Evolutionary conservation across 306 rosid species (phyloP), one percentile per base, ranked within the genome.

Genomic region (Casuarina glauca): DNA sequence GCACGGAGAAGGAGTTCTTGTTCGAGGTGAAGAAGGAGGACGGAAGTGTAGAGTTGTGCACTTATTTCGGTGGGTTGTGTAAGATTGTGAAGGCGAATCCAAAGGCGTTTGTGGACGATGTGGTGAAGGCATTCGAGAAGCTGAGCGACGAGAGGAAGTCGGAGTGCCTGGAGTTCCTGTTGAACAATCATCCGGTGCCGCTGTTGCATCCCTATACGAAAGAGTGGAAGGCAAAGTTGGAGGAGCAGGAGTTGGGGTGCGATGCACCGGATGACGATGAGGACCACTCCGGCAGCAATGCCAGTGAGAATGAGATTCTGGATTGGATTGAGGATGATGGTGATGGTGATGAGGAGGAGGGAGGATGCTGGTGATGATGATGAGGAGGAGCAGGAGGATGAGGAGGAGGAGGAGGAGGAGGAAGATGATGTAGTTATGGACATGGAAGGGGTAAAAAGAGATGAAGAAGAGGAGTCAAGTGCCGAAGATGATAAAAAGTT

Each of bases 211-310:
- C 98, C 2, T 94, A 87, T 58, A 94, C 98, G 1, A 92, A 86
- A 78, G 98, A 94, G 87, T 94, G 98, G 98, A 94, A 94, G 81
- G 95, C 90, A 15, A 92, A 88, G 87, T 82, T 94, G 86, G 98
- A 94, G 88, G 98, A 94, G 85, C 79, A 78, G 86, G 97, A 92
- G 84, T 84, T 94, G 74, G 98, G 98, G 11, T 94, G 98, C 78
- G 98, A 94, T 84, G 97, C 98, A 3, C 98, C 93, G 5, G 97
- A 94, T 69, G 93, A 84, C 49, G 92, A 90, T 50, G 88, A 77
- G 17, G 79, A 84, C 38, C 86, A 76, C 7, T 4, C n/a, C 13
- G 61, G 58, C 41, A 76, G 83, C 44, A 84, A 87, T 62, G 82
- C 69, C 0, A 80, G 79, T 32, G 90, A 88, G 52, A 87, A 72